Conservation (phyloP, 768 basidiomycete genomes). For the Mycena haematopus region DNA sequence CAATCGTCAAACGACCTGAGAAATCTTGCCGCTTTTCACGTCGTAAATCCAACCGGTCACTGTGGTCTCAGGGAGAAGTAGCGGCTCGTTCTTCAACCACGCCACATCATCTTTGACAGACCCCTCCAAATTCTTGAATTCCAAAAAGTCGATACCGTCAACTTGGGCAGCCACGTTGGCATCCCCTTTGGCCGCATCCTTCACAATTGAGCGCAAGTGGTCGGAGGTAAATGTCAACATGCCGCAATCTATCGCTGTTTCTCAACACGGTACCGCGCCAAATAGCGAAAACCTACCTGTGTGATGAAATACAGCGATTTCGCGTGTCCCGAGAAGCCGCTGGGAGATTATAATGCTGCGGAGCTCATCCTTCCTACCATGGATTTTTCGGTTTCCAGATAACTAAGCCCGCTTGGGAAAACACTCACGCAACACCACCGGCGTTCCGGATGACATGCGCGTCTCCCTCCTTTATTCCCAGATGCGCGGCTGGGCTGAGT, state of each 20-base stretch:
- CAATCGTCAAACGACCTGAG: constrained; percentile 16
- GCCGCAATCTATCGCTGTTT: constrained; percentile 56
- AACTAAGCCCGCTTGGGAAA: not conserved
- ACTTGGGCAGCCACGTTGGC: constrained; percentile 18
- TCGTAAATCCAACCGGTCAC: constrained; percentile 76
- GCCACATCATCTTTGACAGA: constrained; percentile 64
- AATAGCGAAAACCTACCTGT: constrained; percentile 35
- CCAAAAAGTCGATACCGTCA: constrained; percentile 58
- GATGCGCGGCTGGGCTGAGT: constrained; percentile 46
- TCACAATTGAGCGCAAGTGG: constrained; percentile 57
- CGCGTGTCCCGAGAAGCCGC: constrained; percentile 72
- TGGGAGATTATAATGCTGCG: constrained; percentile 75
- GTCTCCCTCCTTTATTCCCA: constrained; percentile 57
- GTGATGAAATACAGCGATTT: constrained; percentile 75
- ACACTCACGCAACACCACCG: constrained; percentile 26
- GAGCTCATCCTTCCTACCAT: constrained; percentile 61
- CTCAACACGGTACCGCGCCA: not conserved
- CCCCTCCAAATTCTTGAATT: constrained; percentile 57
- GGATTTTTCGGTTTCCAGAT: not conserved
- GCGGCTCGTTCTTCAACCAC: constrained; percentile 60
- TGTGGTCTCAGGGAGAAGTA: constrained; percentile 57
- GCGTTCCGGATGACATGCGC: constrained; percentile 62
- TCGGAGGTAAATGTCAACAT: constrained; percentile 68
- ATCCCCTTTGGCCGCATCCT: constrained; percentile 46
- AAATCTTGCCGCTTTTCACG: constrained; percentile 60